Evolutionary conservation across 2,329 filamentous ascomycete genomes (phyloP), one percentile per base, ranked within the genome.

Genomic region (Exophiala dermatitidis): DNA sequence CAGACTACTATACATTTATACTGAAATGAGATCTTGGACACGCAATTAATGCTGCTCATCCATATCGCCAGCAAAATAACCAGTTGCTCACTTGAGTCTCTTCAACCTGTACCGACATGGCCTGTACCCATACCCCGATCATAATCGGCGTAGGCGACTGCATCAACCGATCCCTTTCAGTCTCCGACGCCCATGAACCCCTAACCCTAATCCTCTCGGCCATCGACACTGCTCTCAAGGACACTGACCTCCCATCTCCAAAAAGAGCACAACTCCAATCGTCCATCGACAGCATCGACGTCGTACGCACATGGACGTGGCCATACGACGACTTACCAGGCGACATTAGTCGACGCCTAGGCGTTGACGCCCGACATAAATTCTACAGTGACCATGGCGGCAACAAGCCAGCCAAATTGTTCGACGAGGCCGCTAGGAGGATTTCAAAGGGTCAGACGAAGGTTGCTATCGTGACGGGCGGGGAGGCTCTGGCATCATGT

Each of bases 291-390:
- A 80, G 77, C 59, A 71, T 86, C 43, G 71, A 77, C 41, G 75
- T 84, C 3, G 81, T 85, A 6, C 74, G 72, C 38, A 80, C 79
- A 0, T 86, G 82, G 82, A 84, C 82, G 0, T 85, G 82, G 82
- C 76, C 78, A 0, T 85, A 85, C 62, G 67, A 72, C 1, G 77
- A 85, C 63, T 66, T 85, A 1, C 80, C 82, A 0, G 72, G 71
- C 3, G 67, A 80, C 1, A 63, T 86, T 4, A 71, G 76, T 0
- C 60, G 75, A 37, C 74, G 70, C 36, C 65, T 85, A 2, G 72
- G 70, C 0, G 68, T 80, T 2, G 64, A 72, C 2, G 70, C 77
- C 0, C 69, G 68, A 1, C 76, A 80, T 60, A 73, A 70, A 45
- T 66, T 70, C 29, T 75, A 79, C 54, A 80, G 75, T 28, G 75